phyloP scores from a whole-genome alignment of 1,284 basidiomycete genomes.

The Anthracocystis setariae region DNA sequence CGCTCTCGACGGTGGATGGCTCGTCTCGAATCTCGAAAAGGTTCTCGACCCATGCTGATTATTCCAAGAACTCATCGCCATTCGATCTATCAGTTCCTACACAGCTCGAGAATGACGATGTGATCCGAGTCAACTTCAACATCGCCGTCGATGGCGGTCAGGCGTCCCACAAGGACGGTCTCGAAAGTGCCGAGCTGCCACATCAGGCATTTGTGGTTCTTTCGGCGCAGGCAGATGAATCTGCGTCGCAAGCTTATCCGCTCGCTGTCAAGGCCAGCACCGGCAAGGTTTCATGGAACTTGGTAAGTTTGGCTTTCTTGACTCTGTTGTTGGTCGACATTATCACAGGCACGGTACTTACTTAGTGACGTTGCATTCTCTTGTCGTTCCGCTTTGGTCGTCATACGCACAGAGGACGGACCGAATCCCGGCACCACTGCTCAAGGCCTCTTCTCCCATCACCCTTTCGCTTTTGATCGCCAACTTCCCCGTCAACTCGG shows the following conservation, averaged over 20 bases:
- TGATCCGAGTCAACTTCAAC: slow-evolving; percentile 44
- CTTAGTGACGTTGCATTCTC: neutral
- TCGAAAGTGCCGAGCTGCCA: slow-evolving; percentile 43
- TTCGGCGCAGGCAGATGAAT: slow-evolving; percentile 13
- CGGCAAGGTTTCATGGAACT: slow-evolving; percentile 49
- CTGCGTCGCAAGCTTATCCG: slow-evolving; percentile 31
- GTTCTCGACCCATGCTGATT: slow-evolving; percentile 37
- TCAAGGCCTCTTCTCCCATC: slow-evolving; percentile 20
- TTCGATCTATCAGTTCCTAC: slow-evolving; percentile 30
- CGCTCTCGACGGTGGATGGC: slow-evolving; percentile 46
- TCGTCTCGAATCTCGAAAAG: slow-evolving; percentile 44
- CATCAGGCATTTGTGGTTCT: slow-evolving; percentile 52
- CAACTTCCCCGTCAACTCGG: slow-evolving; percentile 42
- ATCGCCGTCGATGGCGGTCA: slow-evolving; percentile 30
- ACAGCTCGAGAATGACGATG: slow-evolving; percentile 51
- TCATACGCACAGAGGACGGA: slow-evolving; percentile 29
- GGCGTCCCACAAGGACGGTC: slow-evolving; percentile 23
- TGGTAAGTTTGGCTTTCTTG: slow-evolving; percentile 23
- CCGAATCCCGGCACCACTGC: slow-evolving; percentile 33
- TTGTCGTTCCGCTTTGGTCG: too few species aligned
- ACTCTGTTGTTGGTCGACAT: neutral
- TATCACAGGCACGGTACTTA: neutral
- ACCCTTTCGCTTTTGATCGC: slow-evolving; percentile 46
- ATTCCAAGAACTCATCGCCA: slow-evolving; percentile 27
- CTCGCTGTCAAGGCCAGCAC: slow-evolving; percentile 46